phyloP scores from a whole-genome alignment of 768 basidiomycete species.

The Sporobolomyces pararoseus region DNA sequence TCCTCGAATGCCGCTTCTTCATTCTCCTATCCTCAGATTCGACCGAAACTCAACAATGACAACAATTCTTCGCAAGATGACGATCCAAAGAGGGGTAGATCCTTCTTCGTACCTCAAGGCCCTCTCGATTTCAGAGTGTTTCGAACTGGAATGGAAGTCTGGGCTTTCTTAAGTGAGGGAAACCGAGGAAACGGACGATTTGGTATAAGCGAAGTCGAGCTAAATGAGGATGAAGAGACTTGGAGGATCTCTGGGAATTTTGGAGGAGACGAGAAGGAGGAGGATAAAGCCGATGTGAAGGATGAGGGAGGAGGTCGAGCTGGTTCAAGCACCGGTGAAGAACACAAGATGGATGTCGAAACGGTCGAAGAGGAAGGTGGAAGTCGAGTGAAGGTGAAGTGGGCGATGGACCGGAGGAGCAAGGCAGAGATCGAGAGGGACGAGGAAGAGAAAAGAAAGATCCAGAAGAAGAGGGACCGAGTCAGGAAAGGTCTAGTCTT shows the following conservation, averaged over 20 bases:
- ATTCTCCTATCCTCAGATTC: neutral
- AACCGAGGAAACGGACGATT: neutral
- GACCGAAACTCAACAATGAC: neutral
- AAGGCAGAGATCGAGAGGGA: neutral
- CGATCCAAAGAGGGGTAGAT: neutral
- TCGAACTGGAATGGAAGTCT: neutral
- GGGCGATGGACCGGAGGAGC: neutral
- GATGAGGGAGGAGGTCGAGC: neutral
- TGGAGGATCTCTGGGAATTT: neutral
- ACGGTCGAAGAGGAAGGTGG: neutral
- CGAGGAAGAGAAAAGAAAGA: neutral
- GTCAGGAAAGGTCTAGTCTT: slow-evolving; percentile 13
- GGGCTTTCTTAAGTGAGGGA: neutral
- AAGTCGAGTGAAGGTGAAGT: neutral
- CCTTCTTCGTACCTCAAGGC: slow-evolving; percentile 1
- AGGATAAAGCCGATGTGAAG: neutral
- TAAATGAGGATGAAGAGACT: slow-evolving; percentile 10
- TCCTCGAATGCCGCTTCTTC: neutral
- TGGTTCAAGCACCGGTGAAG: neutral
- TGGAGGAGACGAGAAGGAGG: neutral
- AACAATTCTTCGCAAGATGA: neutral
- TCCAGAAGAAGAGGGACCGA: neutral
- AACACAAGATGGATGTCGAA: neutral
- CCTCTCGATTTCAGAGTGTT: neutral
- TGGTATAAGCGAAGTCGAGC: slow-evolving; percentile 3